A percentile compares a stretch with the other conserved stretches of the same genome.
Evolutionary conservation across 345 rosid genomes (phyloP).

Genomic region (Hirschfeldia incana): DNA sequence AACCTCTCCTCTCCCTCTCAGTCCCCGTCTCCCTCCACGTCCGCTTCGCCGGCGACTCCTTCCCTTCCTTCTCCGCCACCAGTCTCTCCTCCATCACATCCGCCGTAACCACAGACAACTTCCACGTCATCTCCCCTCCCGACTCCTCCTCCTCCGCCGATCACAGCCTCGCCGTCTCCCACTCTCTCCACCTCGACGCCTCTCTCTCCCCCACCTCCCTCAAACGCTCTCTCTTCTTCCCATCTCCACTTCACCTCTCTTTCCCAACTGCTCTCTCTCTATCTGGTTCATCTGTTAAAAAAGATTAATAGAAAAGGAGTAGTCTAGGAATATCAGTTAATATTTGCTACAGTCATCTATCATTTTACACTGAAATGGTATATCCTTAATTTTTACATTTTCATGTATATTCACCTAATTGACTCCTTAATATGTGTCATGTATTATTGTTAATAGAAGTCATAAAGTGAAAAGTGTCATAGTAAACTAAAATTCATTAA

Average conservation of each 20-base stretch:
- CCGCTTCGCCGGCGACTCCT: constrained; percentile 61
- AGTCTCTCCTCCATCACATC: constrained; percentile 50
- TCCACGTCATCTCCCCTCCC: constrained; percentile 50
- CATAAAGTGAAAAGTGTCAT: not conserved
- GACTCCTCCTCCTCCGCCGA: constrained; percentile 20
- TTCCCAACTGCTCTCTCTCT: too few species aligned
- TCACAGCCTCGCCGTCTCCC: constrained; percentile 47
- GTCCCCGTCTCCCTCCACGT: constrained; percentile 57
- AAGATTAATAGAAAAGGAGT: too few species aligned
- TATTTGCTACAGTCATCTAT: too few species aligned
- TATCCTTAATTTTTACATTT: too few species aligned
- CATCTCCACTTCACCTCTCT: too few species aligned
- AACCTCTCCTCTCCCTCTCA: constrained; percentile 54
- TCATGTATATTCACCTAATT: too few species aligned
- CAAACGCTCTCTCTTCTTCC: not conserved
- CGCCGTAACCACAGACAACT: constrained; percentile 38
- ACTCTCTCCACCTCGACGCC: constrained; percentile 56
- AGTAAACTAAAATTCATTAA: not conserved
- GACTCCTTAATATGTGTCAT: not conserved
- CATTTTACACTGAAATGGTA: too few species aligned
- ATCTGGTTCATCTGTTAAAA: too few species aligned
- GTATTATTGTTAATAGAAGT: not conserved
- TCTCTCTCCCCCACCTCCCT: constrained; percentile 47
- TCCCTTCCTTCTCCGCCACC: constrained; percentile 55
- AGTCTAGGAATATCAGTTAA: too few species aligned